A percentile compares a stretch with the other conserved stretches of the same genome.
These are phyloP conservation scores for Eucalyptus erythrocorys DNA, from an alignment of 345 rosid genomes.

Conservation along the genomic window DNA sequence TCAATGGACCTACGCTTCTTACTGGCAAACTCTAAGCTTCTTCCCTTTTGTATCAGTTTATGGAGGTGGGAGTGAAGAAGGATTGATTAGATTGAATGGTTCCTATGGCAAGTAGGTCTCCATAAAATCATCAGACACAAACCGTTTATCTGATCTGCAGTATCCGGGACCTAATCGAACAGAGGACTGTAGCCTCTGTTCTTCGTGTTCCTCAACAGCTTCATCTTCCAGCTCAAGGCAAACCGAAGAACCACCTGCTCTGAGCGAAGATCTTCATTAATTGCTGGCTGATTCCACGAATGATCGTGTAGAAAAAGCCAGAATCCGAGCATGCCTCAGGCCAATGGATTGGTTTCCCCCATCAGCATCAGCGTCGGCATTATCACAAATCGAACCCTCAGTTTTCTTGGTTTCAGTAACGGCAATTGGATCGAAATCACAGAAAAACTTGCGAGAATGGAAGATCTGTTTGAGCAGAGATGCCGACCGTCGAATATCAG, in stretches of 20 bases:
- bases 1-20: not conserved
- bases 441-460: not conserved
- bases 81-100: not conserved
- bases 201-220: slow-evolving; percentile 49
- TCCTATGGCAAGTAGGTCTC: not conserved
- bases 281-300: slow-evolving; percentile 57
- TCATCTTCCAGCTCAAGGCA: slow-evolving; percentile 52
- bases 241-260: slow-evolving; percentile 41
- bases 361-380: not conserved
- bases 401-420: not conserved
- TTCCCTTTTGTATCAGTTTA: not conserved
- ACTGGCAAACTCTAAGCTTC: not conserved
- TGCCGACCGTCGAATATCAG: not conserved
- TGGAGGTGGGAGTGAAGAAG: not conserved
- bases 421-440: not conserved
- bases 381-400: not conserved
- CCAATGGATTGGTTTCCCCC: not conserved
- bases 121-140: not conserved
- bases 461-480: not conserved
- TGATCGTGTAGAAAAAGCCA: slow-evolving; percentile 64
- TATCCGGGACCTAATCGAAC: slow-evolving; percentile 48
- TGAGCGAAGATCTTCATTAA: slow-evolving; percentile 43
- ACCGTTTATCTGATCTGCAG: slow-evolving; percentile 49
- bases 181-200: slow-evolving; percentile 30
- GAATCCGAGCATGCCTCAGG: slow-evolving; percentile 58